Percentiles rank a stretch among this genome's conserved stretches.
phyloP scores from a whole-genome alignment of 139 green algal species.

The Chlorella ohadii region DNA sequence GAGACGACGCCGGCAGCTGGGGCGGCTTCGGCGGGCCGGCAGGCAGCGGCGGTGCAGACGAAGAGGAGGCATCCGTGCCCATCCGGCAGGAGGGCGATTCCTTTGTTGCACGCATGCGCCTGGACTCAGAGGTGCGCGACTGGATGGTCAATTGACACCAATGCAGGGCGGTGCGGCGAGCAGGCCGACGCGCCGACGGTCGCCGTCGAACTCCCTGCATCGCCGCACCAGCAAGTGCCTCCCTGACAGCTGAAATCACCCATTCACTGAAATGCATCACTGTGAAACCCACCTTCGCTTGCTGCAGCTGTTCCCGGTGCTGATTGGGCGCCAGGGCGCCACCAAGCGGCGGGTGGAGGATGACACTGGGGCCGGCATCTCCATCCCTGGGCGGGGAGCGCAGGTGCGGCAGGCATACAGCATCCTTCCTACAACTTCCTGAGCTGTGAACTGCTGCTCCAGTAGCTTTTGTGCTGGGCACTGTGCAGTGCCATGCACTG shows the following conservation, averaged over 20 bases:
- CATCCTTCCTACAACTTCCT: no score
- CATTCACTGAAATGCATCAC: no score
- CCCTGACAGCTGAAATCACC: no score
- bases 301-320: slow-evolving; percentile 9
- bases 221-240: no score
- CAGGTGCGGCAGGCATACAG: neutral
- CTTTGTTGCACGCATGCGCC: neutral
- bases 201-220: no score
- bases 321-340: slow-evolving; percentile 8
- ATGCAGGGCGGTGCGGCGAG: no score
- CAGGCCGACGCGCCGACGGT: no score
- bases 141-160: no score
- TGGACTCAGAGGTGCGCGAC: slow-evolving; percentile 8
- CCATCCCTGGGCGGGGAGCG: neutral
- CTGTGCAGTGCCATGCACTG: no score
- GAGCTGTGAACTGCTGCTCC: no score
- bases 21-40: neutral
- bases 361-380: neutral
- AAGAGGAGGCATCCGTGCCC: neutral
- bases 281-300: no score
- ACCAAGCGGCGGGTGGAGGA: slow-evolving; percentile 18
- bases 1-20: neutral
- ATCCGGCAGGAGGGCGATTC: neutral
- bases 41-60: neutral
- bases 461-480: no score